Evolutionary conservation across 73 alveolate species (phyloP), one percentile per base, ranked within the genome.

Genomic region (Paramecium bursaria): DNA sequence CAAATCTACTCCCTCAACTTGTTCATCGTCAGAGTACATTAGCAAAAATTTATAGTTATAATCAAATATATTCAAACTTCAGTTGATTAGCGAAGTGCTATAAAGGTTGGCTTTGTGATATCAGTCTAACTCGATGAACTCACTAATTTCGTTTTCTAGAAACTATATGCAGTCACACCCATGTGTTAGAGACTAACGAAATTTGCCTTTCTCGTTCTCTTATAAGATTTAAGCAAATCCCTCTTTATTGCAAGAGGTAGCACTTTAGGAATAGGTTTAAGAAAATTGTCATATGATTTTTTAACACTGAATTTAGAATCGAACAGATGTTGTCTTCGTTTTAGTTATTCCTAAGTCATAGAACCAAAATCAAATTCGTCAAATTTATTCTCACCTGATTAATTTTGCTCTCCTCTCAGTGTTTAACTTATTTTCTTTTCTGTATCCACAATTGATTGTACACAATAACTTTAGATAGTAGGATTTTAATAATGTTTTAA

Each of bases 301-400:
- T 67, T 67, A 25, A 19, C 1, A 67, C 33, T 67, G 3, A 67
- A 42, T 35, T 67, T 67, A 67, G 82, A 67, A 39, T 67, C 26
- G 44, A 67, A 67, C 33, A 67, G 44, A 42, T 39, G 22, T 67
- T 42, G 33, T 19, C 53, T 67, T 67, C 82, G 33, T 17, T 67
- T 67, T 11, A 42, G 33, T 3, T 67, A 67, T 11, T 67, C 82
- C 11, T 17, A 14, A 4, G 82, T 14, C 19, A 42, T 44, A 67
- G 33, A 21, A 3, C 82, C 82, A 13, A 67, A 67, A 39, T 67
- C 33, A 19, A 67, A 67, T 35, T 31, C 82, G 5, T 19, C 33
- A 0, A 25, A 23, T 15, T 42, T 57, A 67, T 17, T 67, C 9
- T 19, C 6, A 35, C 44, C 27, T 14, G 11, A 7, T 39, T 5